Conservation (phyloP, 306 rosid genomes). For the Alnus rubra region DNA sequence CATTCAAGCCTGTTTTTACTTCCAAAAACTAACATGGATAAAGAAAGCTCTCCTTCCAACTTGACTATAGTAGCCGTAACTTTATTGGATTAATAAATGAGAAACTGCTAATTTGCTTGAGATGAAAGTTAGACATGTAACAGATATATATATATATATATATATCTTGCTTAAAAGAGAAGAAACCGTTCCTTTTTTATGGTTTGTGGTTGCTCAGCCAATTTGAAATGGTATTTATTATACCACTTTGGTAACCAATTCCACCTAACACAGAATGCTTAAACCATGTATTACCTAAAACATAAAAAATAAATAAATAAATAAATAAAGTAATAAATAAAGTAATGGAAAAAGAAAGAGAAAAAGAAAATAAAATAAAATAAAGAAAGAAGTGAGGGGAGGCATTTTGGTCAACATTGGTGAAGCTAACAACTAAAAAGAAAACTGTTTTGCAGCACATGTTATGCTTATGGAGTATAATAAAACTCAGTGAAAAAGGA, state of each 20-base stretch:
- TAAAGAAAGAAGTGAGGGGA: not conserved
- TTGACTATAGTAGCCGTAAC: not conserved
- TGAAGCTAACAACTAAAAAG: no score
- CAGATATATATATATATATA: no score
- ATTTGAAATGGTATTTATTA: not conserved
- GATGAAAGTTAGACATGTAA: not conserved
- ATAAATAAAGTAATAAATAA: no score
- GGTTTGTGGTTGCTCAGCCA: not conserved
- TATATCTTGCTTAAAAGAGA: no score
- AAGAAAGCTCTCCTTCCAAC: not conserved
- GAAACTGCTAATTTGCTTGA: not conserved
- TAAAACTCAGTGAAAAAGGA: not conserved
- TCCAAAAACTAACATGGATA: not conserved
- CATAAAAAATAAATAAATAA: no score
- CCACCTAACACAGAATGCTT: constrained; percentile 18
- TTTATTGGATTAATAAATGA: not conserved
- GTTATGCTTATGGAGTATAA: not conserved
- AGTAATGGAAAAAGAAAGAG: no score
- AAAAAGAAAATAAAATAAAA: no score
- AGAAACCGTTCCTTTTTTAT: not conserved
- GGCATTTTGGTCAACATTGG: not conserved
- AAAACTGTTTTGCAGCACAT: not conserved
- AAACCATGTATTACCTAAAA: not conserved
- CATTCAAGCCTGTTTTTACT: not conserved
- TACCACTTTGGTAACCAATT: not conserved